phyloP scores from a whole-genome alignment of 352 stramenopile genomes.

The Globisporangium mamillatum region DNA sequence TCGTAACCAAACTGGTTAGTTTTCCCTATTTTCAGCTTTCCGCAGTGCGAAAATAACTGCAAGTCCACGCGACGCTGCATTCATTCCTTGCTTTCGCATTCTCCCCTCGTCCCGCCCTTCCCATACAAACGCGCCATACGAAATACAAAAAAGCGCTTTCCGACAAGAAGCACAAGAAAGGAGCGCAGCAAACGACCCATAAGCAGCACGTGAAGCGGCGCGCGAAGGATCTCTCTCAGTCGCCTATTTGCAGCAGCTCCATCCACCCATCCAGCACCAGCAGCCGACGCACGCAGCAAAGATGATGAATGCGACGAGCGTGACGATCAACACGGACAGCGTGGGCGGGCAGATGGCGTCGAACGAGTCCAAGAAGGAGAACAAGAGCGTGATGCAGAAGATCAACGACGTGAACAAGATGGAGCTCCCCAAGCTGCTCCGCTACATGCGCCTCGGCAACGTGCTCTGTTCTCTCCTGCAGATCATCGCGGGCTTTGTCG shows the following conservation, averaged over 20 bases:
- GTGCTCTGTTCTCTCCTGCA: conserved; percentile 81
- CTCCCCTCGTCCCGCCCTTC: background rate
- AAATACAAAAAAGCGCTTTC: background rate
- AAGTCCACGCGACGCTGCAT: background rate
- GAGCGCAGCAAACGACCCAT: background rate
- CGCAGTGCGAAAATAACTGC: background rate
- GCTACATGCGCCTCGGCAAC: conserved; percentile 85
- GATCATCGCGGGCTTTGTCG: conserved; percentile 77
- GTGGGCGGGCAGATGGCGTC: conserved; percentile 53
- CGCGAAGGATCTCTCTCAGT: conserved; percentile 2
- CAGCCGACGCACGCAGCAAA: background rate
- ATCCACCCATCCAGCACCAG: background rate
- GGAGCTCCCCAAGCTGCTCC: conserved; percentile 84
- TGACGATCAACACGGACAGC: conserved; percentile 80
- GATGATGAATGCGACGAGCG: conserved; percentile 77
- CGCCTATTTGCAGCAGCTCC: conserved; percentile 10
- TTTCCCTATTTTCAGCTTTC: background rate
- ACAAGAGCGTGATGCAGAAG: conserved; percentile 73
- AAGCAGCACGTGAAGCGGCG: conserved; percentile 1
- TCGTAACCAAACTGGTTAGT: background rate
- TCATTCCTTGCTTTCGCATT: background rate
- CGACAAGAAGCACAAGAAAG: background rate
- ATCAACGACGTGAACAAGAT: conserved; percentile 90
- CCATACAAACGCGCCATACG: background rate
- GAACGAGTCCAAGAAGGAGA: conserved; percentile 57